Conservation (phyloP, 768 basidiomycete genomes). For the Boletus rubescentipes region DNA sequence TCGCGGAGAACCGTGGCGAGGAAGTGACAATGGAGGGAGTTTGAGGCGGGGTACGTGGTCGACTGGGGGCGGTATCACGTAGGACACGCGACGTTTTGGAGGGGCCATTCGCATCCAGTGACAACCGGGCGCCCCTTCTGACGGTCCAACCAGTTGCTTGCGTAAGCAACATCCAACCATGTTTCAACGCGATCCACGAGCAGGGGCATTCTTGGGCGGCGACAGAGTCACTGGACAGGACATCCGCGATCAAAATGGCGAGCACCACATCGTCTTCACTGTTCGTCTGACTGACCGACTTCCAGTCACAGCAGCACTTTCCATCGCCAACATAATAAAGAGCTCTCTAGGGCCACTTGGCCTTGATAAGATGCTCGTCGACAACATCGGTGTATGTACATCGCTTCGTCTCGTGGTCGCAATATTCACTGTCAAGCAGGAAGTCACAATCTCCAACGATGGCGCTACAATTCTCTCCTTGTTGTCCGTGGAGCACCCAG, state of each 20-base stretch:
- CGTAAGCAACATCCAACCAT: conserved; percentile 50
- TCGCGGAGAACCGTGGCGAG: conserved; percentile 63
- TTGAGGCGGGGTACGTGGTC: conserved; percentile 62
- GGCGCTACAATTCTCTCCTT: conserved; percentile 98
- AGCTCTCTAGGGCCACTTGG: conserved; percentile 94
- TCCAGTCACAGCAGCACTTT: conserved; percentile 89
- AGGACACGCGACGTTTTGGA: conserved; percentile 73
- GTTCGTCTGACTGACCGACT: background rate
- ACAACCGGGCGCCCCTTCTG: no score
- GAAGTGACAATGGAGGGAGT: conserved; percentile 64
- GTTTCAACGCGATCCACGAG: conserved; percentile 90
- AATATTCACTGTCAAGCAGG: conserved; percentile 47
- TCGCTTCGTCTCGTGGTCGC: background rate
- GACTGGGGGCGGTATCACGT: conserved; percentile 76
- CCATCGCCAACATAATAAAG: conserved; percentile 97
- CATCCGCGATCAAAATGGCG: conserved; percentile 96
- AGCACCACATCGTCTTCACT: conserved; percentile 1
- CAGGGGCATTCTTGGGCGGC: conserved; percentile 91
- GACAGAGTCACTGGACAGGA: conserved; percentile 94
- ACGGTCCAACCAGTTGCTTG: no score
- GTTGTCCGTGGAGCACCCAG: conserved; percentile 93
- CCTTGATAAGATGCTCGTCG: conserved; percentile 95
- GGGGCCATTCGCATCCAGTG: conserved; percentile 43
- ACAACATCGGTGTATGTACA: conserved; percentile 86
- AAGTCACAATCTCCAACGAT: conserved; percentile 99